Evolutionary conservation across 2,329 filamentous ascomycete genomes (phyloP), one percentile per base, ranked within the genome.

Genomic region (Tolypocladium ovalisporum): DNA sequence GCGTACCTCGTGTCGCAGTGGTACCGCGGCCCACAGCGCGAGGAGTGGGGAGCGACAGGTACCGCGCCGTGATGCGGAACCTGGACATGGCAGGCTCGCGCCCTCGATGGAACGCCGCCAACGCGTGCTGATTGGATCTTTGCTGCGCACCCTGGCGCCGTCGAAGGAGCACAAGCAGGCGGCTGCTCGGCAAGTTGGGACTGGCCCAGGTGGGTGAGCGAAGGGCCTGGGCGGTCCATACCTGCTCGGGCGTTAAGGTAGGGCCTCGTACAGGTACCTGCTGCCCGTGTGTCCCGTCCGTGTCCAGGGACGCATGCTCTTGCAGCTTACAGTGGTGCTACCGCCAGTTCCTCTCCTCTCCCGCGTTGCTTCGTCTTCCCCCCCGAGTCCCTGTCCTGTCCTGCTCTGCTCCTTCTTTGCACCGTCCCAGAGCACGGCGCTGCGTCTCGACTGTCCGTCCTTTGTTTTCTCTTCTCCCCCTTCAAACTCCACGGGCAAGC

Each of bases 91-190:
- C 29, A 15, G 47, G 9, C 27, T 44, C 29, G 32, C 37, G 29
- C 37, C 55, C 39, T 15, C 10, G 19, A 47, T 47, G 51, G 51
- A 54, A 54, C 52, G 56, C 40, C 13, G 40, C 40, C 22, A 44
- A 51, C 56, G 56, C 56, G 52, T 32, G 10, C 56, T 57, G 39
- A 47, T 55, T 55, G 54, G 54, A 39, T 5, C 27, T 4, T 32
- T 9, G 15, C 37, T 24, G 29, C 37, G 39, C 19, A 19, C 53
- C 53, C 39, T 19, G 53, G 39, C 53, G 39, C 29, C 53, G 12
- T 15, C 17, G 12, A 22, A 36, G 53, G n/a, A 17, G 29, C 37
- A 54, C 24, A 32, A 19, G 37, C 52, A 27, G 47, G 47, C 29
- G 47, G 47, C 29, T 51, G 47, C 47, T 49, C 32, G 44, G 27